Conservation (phyloP, 441 rosid species). For the Erysimum cheiri region DNA sequence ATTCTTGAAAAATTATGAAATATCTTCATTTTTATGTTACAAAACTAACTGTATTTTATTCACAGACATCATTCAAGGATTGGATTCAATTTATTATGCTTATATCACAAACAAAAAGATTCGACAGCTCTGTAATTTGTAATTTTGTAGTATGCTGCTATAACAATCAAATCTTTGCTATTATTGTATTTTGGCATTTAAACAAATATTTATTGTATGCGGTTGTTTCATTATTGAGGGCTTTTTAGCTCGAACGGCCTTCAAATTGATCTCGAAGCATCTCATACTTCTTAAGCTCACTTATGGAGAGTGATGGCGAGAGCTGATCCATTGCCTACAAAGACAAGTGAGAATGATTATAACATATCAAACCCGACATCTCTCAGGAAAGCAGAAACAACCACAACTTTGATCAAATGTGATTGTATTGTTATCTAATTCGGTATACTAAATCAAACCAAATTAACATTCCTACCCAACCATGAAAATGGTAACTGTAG, state of each 20-base stretch:
- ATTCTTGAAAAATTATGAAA: too few species aligned
- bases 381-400: neutral
- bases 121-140: neutral
- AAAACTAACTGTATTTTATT: neutral
- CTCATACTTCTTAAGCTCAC: slow-evolving; percentile 91
- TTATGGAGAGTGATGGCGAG: slow-evolving; percentile 87
- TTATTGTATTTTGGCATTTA: too few species aligned
- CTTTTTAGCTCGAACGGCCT: slow-evolving; percentile 66
- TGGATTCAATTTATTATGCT: neutral
- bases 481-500: slow-evolving; percentile 8
- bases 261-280: slow-evolving; percentile 73
- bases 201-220: too few species aligned
- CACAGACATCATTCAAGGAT: slow-evolving; percentile 2
- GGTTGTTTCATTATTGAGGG: neutral
- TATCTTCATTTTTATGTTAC: too few species aligned
- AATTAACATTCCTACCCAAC: neutral
- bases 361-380: neutral
- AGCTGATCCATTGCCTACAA: slow-evolving; percentile 80
- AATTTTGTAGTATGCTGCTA: neutral
- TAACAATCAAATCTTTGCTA: neutral
- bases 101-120: neutral
- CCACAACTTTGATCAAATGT: neutral
- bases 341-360: slow-evolving; percentile 3
- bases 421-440: neutral
- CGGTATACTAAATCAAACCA: neutral